Base-by-base conservation (phyloP, 225 moss, liverwort and hornwort genomes). In the Pseudoscleropodium purum region DNA sequence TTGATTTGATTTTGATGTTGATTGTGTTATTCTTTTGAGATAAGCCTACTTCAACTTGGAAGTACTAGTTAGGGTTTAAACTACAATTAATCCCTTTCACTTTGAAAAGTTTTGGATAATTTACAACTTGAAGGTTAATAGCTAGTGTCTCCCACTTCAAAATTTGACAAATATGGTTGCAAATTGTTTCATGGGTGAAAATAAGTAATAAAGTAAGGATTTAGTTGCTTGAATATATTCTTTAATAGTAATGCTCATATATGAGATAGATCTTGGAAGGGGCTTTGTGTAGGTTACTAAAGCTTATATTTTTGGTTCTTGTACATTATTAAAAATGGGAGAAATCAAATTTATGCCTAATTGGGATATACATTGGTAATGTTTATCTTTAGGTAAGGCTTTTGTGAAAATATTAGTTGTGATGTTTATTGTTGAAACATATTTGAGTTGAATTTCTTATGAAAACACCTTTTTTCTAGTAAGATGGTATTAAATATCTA, bases 271-370 rank as follows among this genome's bases (percentile, higher is more conserved):
- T 15, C 5, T 3, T 15, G 9, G 27, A 1, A 1, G 2, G 26
- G 9, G 2, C 41, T 41, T 43, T 73, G 27, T 43, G 26, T 12
- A 43, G 27, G 17, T 65, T 5, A 65, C 18, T 65, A 65, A 65
- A 65, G 17, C 17, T 65, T 65, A 9, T 65, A 33, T 33, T 34
- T 9, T 18, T 34, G 33, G 2, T 2, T 65, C 0, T 65, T 4
- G 9, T 65, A 2, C 0, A 65, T 0, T 3, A 73, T 5, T 37
- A 11, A 7, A n/a, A 7, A n/a, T 2, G 13, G 13, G 7, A 1
- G 13, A 23, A 13, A 69, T 69, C 13, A 23, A 69, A 11, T 13
- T 2, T n/a, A 69, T 69, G 5, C 7, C n/a, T 69, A 43, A 43
- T 10, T 13, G 7, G 9, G 0, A 73, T 1, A 73, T 26, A 26